Evolutionary conservation across 129 eudicot genomes (phyloP).

Genomic region (Kitagawia praeruptora): DNA sequence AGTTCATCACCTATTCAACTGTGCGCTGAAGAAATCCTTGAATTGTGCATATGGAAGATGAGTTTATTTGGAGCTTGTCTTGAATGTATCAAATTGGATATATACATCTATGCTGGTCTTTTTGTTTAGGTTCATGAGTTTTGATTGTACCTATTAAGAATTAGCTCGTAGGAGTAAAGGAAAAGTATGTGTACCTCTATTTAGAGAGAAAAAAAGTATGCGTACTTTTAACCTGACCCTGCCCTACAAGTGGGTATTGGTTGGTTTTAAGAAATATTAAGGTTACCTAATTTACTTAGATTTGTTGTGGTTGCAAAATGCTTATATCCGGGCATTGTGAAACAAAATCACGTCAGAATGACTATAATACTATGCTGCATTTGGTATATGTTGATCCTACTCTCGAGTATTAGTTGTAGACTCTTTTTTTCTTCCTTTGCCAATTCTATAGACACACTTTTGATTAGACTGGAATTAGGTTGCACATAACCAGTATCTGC

Average conservation of each 20-base stretch:
- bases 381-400: too few species aligned
- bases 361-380: too few species aligned
- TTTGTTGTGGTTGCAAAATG: too few species aligned
- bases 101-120: background rate
- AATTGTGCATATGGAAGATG: background rate
- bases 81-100: background rate
- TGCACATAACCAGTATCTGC: too few species aligned
- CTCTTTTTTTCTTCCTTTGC: too few species aligned
- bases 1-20: slow-evolving; percentile 70
- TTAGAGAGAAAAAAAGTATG: too few species aligned
- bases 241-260: background rate
- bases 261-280: background rate
- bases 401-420: too few species aligned
- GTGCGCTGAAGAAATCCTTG: slow-evolving; percentile 43
- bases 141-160: background rate
- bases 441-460: background rate
- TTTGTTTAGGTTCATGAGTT: background rate
- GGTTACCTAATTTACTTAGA: background rate
- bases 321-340: background rate
- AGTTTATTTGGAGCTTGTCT: background rate
- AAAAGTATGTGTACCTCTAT: background rate
- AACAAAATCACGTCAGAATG: background rate
- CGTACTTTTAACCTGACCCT: background rate
- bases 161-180: too few species aligned
- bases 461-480: too few species aligned